Percentiles rank a stretch among this genome's conserved stretches.
phyloP scores from a whole-genome alignment of 768 basidiomycete genomes.

The Xerocomus potaroensis region DNA sequence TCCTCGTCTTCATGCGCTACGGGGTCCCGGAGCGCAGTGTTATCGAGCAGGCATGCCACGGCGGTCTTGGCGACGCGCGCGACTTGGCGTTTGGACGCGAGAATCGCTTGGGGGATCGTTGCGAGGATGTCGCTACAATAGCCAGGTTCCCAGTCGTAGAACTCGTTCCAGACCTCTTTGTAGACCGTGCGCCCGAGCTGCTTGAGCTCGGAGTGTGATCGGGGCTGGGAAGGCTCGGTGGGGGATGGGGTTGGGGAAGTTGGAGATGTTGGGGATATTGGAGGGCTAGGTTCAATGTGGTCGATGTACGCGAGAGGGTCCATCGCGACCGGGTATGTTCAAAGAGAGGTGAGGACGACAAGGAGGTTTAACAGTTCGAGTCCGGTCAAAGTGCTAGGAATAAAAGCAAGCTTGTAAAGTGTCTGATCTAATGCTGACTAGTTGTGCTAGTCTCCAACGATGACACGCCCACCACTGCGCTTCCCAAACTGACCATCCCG shows the following conservation, averaged over 20 bases:
- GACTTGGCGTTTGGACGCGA: conserved; percentile 8
- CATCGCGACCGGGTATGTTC: conserved; percentile 9
- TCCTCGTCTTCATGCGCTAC: too few species aligned
- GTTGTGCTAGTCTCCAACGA: too few species aligned
- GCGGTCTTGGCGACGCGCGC: conserved; percentile 11
- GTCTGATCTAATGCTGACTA: too few species aligned
- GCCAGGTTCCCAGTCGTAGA: conserved; percentile 42
- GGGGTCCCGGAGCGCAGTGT: background rate
- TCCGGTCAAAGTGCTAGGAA: too few species aligned
- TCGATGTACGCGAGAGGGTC: conserved; percentile 18
- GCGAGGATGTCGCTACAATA: conserved; percentile 28
- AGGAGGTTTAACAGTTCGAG: too few species aligned
- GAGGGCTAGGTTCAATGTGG: conserved; percentile 21
- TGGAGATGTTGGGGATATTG: background rate
- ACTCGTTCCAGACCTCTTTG: conserved; percentile 39
- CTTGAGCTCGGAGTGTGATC: conserved; percentile 11
- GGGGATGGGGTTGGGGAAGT: background rate
- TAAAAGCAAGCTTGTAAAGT: too few species aligned
- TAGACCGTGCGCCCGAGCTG: conserved; percentile 31
- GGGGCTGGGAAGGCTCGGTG: background rate
- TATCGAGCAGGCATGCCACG: conserved; percentile 5
- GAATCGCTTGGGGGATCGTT: conserved; percentile 7
- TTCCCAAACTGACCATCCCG: conserved; percentile 9
- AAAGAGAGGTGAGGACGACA: too few species aligned
- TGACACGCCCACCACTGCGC: too few species aligned